Conservation (phyloP, 768 basidiomycete genomes). For the Lactarius hatsudake region DNA sequence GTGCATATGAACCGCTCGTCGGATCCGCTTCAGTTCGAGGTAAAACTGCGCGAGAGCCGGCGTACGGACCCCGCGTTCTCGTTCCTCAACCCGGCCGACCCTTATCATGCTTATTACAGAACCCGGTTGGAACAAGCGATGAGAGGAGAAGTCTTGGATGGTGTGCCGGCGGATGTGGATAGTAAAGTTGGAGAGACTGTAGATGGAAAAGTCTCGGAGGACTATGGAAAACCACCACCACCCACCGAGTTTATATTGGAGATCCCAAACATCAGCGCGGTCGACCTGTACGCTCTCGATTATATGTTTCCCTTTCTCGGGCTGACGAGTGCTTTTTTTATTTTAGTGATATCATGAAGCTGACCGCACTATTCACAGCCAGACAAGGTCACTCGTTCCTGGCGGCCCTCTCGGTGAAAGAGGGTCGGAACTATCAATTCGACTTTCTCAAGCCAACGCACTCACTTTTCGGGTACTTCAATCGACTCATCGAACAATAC, state of each 20-base stretch:
- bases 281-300: slow-evolving; percentile 78
- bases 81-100: slow-evolving; percentile 94
- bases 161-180: slow-evolving; percentile 36
- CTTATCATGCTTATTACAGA: slow-evolving; percentile 98
- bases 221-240: slow-evolving; percentile 75
- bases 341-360: slow-evolving; percentile 86
- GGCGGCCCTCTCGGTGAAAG: slow-evolving; percentile 75
- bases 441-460: slow-evolving; percentile 96
- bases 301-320: background rate
- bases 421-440: slow-evolving; percentile 96
- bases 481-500: slow-evolving; percentile 95
- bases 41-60: slow-evolving; percentile 95
- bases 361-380: slow-evolving; percentile 95
- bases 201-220: slow-evolving; percentile 36
- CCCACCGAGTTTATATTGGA: slow-evolving; percentile 80
- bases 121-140: slow-evolving; percentile 83
- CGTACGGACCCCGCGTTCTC: slow-evolving; percentile 98
- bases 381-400: slow-evolving; percentile 87
- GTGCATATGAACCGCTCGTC: slow-evolving; percentile 89
- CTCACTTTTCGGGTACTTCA: slow-evolving; percentile 95
- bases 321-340: slow-evolving; percentile 3
- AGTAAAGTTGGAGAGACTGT: slow-evolving; percentile 6
- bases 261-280: slow-evolving; percentile 79
- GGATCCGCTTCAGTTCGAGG: slow-evolving; percentile 90
- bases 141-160: slow-evolving; percentile 72